Percentiles rank a stretch among this genome's conserved stretches.
Conservation (phyloP, 1,284 basidiomycete species). For the Exobasidium rhododendri region DNA sequence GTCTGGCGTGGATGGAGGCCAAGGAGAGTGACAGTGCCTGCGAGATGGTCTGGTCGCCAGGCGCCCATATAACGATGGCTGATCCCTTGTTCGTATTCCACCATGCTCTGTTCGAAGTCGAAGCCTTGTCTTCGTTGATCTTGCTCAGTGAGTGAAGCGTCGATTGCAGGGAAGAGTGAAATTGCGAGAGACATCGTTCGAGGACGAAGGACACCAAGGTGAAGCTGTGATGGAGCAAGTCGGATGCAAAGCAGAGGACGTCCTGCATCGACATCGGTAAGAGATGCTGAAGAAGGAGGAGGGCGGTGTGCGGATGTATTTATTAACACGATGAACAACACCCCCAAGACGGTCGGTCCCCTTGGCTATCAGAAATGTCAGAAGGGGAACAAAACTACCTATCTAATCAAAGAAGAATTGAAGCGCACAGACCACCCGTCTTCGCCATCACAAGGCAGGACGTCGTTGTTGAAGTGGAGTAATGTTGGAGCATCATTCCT, state of each 20-base stretch:
- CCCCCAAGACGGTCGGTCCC: too few relatives aligned
- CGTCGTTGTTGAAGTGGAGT: too few relatives aligned
- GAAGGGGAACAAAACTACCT: too few relatives aligned
- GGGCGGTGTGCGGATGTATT: too few relatives aligned
- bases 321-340: too few relatives aligned
- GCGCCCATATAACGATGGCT: conserved; percentile 9
- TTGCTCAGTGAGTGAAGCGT: background rate
- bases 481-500: too few relatives aligned
- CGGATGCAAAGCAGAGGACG: background rate
- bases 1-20: background rate
- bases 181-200: background rate
- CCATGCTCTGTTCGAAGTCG: conserved; percentile 1
- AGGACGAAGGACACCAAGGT: background rate
- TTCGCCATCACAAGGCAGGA: too few relatives aligned
- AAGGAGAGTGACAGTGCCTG: conserved; percentile 5
- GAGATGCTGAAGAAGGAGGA: background rate
- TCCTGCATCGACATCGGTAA: background rate
- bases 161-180: background rate
- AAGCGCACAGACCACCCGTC: too few relatives aligned
- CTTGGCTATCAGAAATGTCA: too few relatives aligned
- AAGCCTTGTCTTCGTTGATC: background rate
- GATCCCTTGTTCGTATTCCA: conserved; percentile 7
- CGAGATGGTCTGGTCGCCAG: background rate
- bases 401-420: too few relatives aligned
- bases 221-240: background rate